Percentiles rank a stretch among this genome's conserved stretches.
Evolutionary conservation across 352 stramenopile genomes (phyloP).

Genomic region (Achlya hypogyna): DNA sequence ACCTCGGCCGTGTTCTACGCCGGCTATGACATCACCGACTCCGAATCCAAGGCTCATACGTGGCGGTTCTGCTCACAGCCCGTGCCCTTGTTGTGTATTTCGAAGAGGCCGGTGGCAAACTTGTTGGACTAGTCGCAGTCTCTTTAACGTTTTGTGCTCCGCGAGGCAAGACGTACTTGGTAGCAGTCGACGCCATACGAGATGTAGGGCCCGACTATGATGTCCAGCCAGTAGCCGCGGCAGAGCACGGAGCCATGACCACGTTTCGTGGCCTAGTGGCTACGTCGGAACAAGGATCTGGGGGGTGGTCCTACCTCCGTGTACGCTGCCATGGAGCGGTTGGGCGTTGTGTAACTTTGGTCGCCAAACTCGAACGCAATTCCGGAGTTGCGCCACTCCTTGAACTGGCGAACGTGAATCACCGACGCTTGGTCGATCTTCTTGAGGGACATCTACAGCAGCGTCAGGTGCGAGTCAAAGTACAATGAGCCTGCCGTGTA

Average conservation of each 20-base stretch:
- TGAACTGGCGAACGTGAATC: conserved; percentile 89
- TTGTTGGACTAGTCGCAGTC: conserved; percentile 28
- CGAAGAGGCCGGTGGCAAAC: conserved; percentile 83
- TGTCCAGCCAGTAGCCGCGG: conserved; percentile 87
- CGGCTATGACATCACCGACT: neutral
- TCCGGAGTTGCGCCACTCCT: conserved; percentile 85
- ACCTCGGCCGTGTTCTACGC: conserved; percentile 85
- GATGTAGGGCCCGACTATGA: conserved; percentile 86
- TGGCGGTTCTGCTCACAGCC: conserved; percentile 92
- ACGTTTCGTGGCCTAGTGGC: conserved; percentile 45
- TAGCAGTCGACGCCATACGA: conserved; percentile 85
- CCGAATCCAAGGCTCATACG: conserved; percentile 29
- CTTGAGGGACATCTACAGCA: conserved; percentile 59
- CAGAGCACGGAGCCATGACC: conserved; percentile 68
- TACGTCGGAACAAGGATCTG: neutral
- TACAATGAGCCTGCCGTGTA: conserved; percentile 58
- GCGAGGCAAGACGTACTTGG: conserved; percentile 25
- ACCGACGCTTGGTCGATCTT: conserved; percentile 85
- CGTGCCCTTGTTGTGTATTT: conserved; percentile 88
- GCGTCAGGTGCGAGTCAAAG: neutral
- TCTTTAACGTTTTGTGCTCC: neutral
- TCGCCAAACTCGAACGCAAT: conserved; percentile 94
- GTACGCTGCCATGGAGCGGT: conserved; percentile 86
- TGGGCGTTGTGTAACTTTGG: conserved; percentile 84
- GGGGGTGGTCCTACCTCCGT: conserved; percentile 42